phyloP scores from a whole-genome alignment of 805 yeast genomes.

The Teunomyces stri region DNA sequence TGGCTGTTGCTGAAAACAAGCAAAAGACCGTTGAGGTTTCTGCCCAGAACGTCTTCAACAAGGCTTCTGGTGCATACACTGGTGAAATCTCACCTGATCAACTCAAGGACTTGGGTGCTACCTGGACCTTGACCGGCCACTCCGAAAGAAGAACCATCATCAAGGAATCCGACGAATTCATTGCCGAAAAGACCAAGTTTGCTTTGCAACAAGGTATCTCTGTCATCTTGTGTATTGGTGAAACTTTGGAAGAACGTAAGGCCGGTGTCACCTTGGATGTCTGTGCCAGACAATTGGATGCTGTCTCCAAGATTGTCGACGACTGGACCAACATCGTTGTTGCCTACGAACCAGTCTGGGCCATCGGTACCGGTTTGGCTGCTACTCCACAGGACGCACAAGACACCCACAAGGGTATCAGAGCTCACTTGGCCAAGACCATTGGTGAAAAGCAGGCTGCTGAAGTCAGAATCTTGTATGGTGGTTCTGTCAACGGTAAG shows the following conservation, averaged over 20 bases:
- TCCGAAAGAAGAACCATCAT: conserved; percentile 96
- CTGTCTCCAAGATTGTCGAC: conserved; percentile 72
- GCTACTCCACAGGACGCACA: conserved; percentile 99
- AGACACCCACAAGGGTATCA: conserved; percentile 85
- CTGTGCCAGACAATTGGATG: conserved; percentile 84
- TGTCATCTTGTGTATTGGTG: conserved; percentile 97
- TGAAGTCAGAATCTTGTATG: conserved; percentile 86
- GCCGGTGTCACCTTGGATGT: conserved; percentile 83
- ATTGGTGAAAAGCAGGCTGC: conserved; percentile 79
- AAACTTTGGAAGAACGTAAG: conserved; percentile 93
- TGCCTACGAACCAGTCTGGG: conserved; percentile 99
- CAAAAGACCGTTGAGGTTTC: conserved; percentile 74
- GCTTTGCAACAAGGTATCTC: conserved; percentile 86
- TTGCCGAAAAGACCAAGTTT: conserved; percentile 92
- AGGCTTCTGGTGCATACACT: conserved; percentile 94
- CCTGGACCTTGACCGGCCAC: conserved; percentile 96
- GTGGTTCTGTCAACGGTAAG: conserved; percentile 97
- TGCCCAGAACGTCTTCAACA: conserved; percentile 88
- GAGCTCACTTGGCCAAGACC: conserved; percentile 74
- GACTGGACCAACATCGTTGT: conserved; percentile 93
- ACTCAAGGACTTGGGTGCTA: conserved; percentile 86
- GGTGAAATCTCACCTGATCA: conserved; percentile 92
- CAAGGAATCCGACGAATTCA: conserved; percentile 84
- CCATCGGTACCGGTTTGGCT: conserved; percentile 98
- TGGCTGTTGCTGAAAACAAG: conserved; percentile 66